Conservation (phyloP, 192 early-diverging fungal genomes). For the Backusella liffmaniae region DNA sequence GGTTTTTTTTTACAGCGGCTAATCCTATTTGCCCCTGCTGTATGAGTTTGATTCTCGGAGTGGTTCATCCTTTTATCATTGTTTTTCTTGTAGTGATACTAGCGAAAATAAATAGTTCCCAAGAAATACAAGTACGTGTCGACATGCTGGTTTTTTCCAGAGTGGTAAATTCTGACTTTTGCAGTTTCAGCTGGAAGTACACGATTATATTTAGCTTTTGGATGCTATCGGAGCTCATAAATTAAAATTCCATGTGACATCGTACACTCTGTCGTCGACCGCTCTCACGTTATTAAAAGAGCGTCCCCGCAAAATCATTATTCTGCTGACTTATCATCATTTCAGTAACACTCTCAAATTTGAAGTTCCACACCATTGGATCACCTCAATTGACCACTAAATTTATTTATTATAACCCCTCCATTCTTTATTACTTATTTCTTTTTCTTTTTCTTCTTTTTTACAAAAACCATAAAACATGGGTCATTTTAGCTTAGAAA, state of each 20-base stretch:
- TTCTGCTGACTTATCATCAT: constrained; percentile 18
- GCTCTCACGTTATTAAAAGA: constrained; percentile 8
- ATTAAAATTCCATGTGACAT: constrained; percentile 8
- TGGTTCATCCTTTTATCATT: background rate
- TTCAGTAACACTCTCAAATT: constrained; percentile 7
- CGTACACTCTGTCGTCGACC: background rate
- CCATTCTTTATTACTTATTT: background rate
- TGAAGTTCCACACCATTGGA: background rate
- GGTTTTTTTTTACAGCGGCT: background rate
- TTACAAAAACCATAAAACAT: background rate
- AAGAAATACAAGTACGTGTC: background rate
- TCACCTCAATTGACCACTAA: background rate
- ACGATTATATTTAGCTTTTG: background rate
- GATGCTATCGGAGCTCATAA: background rate
- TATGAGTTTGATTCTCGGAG: background rate
- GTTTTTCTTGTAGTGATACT: background rate
- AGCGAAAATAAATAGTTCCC: background rate
- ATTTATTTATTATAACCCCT: background rate
- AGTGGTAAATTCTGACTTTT: background rate
- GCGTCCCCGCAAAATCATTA: background rate
- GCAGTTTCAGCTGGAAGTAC: background rate
- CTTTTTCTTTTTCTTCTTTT: background rate
- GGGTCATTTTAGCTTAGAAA: constrained; percentile 45
- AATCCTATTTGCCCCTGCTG: background rate
- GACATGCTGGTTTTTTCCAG: background rate